Evolutionary conservation across 495 filamentous ascomycete genomes (phyloP).

Genomic region (Pyrenopolyporus hunteri): DNA sequence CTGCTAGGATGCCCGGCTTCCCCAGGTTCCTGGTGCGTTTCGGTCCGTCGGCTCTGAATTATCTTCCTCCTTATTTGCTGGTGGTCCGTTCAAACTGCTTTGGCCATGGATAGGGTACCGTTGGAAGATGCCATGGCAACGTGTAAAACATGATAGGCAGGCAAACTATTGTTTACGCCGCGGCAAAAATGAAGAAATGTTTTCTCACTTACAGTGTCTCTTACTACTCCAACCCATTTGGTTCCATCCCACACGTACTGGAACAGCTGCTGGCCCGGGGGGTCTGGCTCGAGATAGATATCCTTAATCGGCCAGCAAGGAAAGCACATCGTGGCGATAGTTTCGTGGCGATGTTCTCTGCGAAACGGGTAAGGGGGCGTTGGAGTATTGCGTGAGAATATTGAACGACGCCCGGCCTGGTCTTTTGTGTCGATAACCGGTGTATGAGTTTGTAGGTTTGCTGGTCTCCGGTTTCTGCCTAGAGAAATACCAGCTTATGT

Average conservation of each 20-base stretch:
- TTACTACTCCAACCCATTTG: slow-evolving; percentile 34
- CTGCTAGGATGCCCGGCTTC: background rate
- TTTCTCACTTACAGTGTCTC: slow-evolving; percentile 26
- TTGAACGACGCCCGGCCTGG: too few relatives aligned
- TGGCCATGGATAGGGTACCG: too few relatives aligned
- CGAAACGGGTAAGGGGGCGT: background rate
- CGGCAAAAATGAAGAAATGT: background rate
- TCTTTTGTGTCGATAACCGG: too few relatives aligned
- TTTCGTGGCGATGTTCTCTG: background rate
- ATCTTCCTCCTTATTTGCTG: background rate
- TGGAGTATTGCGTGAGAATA: too few relatives aligned
- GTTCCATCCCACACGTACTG: slow-evolving; percentile 47
- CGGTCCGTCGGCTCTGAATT: background rate
- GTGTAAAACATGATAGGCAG: too few relatives aligned
- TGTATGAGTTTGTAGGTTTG: background rate
- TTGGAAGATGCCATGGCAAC: too few relatives aligned
- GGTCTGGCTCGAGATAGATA: slow-evolving; percentile 47
- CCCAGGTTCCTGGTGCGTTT: background rate
- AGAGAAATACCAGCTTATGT: too few relatives aligned
- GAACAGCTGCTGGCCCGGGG: slow-evolving; percentile 15
- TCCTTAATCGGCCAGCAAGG: slow-evolving; percentile 53
- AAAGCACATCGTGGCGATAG: slow-evolving; percentile 45
- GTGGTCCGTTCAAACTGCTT: background rate
- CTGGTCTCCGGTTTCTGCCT: too few relatives aligned
- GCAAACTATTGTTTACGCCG: background rate